Evolutionary conservation across 176 grass and related monocot genomes (phyloP).

Genomic region (Eremochloa ophiuroides): DNA sequence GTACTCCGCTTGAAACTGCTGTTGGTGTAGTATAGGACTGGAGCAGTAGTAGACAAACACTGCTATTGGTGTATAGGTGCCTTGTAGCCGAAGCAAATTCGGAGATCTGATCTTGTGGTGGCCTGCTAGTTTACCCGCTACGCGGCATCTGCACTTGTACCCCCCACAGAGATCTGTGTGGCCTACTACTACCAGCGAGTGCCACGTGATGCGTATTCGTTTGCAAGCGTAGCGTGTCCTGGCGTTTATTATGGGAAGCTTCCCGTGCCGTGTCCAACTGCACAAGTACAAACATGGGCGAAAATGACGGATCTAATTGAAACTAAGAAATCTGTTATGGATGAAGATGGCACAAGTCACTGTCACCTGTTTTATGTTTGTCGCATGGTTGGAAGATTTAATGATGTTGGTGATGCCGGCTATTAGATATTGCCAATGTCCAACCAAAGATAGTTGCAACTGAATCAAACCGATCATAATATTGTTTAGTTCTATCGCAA

Average conservation of each 20-base stretch:
- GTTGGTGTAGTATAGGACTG: too few species aligned
- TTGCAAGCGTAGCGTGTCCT: neutral
- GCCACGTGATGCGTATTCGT: neutral
- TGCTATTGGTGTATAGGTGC: too few species aligned
- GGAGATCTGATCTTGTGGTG: slow-evolving; percentile 14
- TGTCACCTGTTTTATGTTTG: neutral
- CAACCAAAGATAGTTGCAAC: neutral
- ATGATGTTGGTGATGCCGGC: neutral
- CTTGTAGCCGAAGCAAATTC: neutral
- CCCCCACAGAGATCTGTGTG: neutral
- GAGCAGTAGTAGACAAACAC: too few species aligned
- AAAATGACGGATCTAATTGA: neutral
- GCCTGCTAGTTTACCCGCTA: slow-evolving; percentile 1
- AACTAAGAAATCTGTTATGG: neutral
- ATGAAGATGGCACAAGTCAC: neutral
- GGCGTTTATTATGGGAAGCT: neutral
- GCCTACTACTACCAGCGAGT: neutral
- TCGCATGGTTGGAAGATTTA: neutral
- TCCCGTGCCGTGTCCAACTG: neutral
- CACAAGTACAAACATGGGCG: neutral
- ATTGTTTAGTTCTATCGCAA: too few species aligned
- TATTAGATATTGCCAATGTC: neutral
- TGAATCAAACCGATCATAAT: too few species aligned
- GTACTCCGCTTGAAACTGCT: too few species aligned
- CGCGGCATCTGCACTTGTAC: neutral